phyloP scores from a whole-genome alignment of 163 green algal species.

The Scenedesmus sp. region DNA sequence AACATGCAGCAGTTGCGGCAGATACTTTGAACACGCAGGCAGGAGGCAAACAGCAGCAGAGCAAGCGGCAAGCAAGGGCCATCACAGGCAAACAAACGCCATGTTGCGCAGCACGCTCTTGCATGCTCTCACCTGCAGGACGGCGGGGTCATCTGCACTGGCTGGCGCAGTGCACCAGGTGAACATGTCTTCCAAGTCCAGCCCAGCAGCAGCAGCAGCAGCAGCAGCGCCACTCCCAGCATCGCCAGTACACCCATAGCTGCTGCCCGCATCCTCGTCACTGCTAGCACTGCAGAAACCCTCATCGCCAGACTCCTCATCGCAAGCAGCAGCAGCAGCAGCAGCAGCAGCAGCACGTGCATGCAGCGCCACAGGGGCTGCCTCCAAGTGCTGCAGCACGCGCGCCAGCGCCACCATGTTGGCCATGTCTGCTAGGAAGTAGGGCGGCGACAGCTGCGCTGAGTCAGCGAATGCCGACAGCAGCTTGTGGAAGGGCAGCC shows the following conservation, averaged over 20 bases:
- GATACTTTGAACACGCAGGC: background rate
- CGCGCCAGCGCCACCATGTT: slow-evolving; percentile 36
- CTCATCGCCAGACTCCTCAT: background rate
- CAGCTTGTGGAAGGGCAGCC: slow-evolving; percentile 27
- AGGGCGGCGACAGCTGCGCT: background rate
- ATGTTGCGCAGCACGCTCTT: no score
- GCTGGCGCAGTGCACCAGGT: slow-evolving; percentile 34
- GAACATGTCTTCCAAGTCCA: slow-evolving; percentile 37
- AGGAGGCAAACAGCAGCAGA: background rate
- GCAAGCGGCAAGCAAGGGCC: background rate
- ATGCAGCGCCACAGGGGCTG: background rate
- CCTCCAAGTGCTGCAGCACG: slow-evolving; percentile 21
- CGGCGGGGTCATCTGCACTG: slow-evolving; percentile 18
- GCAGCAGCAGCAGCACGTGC: background rate
- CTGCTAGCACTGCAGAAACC: background rate
- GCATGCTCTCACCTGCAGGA: slow-evolving; percentile 33
- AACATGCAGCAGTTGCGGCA: background rate
- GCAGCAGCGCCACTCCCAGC: background rate
- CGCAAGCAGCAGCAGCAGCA: background rate
- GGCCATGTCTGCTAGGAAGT: slow-evolving; percentile 41
- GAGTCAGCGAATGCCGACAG: slow-evolving; percentile 14
- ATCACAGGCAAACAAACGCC: no score
- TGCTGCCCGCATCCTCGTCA: no score
- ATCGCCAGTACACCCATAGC: background rate
- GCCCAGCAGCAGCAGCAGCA: background rate